Evolutionary conservation across 2,329 filamentous ascomycete species (phyloP), one percentile per base, ranked within the genome.

Genomic region (Curvularia lunata): DNA sequence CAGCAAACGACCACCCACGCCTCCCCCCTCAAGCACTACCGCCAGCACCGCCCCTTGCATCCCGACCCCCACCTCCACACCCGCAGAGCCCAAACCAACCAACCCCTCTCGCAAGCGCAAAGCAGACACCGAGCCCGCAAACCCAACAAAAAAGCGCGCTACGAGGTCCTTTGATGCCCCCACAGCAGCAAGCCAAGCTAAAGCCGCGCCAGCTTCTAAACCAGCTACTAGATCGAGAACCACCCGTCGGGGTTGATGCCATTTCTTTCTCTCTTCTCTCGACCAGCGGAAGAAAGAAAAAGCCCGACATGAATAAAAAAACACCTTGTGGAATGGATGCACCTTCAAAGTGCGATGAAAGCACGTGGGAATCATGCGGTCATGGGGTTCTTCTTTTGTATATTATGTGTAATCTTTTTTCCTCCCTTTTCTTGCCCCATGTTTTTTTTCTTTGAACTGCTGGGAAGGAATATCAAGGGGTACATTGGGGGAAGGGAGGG

Each of bases 151-250:
- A 57, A 76, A 74, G 65, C 67, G 72, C 30, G 61, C 62, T 1
- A 70, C 70, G 13, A 63, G 64, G 40, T 72, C 70, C 12, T 78
- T 71, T 48, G 72, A 75, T 18, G 72, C 75, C 16, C 71, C 76
- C 7, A 78, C 76, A 10, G 71, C 75, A 42, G 69, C 73, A 51
- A 77, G 74, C 51, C 71, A 74, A 49, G 72, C 70, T 19, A 65
- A 62, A 48, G 62, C 58, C 12, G 58, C 69, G 13, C 45, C 65
- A 7, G 6, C 27, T 2, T 30, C 66, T 0, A 68, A 62, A 34
- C 46, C 65, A 13, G 65, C 67, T 2, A 65, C 54, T 3, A 52
- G 43, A 5, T 49, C 54, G 1, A 57, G 40, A 5, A 34, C 42
- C 16, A 30, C 4, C n/a, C 45, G 45, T 19, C 52, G 12, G 9